Evolutionary conservation across 371 early-diverging fungal species (phyloP), one percentile per base, ranked within the genome.

Genomic region (Rhizomucor miehei): DNA sequence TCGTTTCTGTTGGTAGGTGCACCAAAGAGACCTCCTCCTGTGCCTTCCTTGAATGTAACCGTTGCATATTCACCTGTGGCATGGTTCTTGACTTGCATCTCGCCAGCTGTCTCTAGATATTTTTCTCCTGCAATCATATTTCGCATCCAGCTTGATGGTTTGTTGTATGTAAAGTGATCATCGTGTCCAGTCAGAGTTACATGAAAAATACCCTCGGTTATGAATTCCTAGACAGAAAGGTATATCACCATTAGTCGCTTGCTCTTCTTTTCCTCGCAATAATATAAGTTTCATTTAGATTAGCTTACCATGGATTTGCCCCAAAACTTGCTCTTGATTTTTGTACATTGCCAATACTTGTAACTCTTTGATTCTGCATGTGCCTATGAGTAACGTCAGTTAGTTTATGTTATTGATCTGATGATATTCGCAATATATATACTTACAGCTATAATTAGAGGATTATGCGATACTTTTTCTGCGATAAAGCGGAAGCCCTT

Each of bases 391-490:
- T 6, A 39, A 44, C 6, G 17, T 41, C 11, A 41, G 11, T 19
- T 14, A 9, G 14, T 14, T 38, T 38, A 36, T 19, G 21, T 10
- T 46, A 6, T 3, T 46, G 35, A 35, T 45, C 25, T 10, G 17
- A 44, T 17, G 5, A 50, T 24, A 0, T n/a, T n/a, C n/a, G n/a
- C n/a, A n/a, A n/a, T n/a, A n/a, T 17, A 1, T 19, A 20, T 21
- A 69, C 73, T 63, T 66, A 77, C 75, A 10, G 93, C 93, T 73
- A 92, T 88, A 35, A 92, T 70, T 1, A 89, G 80, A 19, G 93
- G 93, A 53, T 87, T 80, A 56, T 93, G 93, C 40, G 83, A 84
- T n/a, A 95, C 95, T 75, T 92, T 95, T 77, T 94, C 94, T 9
- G 92, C 73, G 44, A 94, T 67, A 54, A 86, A 94, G 39, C 84